These are phyloP conservation scores for Botrytis galanthina DNA, from an alignment of 2,329 filamentous ascomycete genomes.

Conservation along the genomic window DNA sequence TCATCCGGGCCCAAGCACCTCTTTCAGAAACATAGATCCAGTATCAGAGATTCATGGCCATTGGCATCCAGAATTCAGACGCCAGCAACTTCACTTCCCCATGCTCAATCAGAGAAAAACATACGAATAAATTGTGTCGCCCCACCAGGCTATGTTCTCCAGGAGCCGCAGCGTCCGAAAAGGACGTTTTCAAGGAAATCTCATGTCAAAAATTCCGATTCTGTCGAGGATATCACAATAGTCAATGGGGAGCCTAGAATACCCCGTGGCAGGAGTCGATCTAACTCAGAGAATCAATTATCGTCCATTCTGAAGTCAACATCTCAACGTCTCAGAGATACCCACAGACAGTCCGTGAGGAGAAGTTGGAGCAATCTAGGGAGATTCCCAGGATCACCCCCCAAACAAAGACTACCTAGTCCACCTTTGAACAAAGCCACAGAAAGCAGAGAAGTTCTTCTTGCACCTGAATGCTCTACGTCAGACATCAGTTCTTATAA, in stretches of 20 bases:
- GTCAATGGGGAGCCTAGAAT: slow-evolving; percentile 5
- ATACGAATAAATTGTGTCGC: slow-evolving; percentile 30
- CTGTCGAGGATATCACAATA: slow-evolving; percentile 11
- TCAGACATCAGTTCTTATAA: slow-evolving; percentile 27
- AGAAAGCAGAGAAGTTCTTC: slow-evolving; percentile 29
- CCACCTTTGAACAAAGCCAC: slow-evolving; percentile 24
- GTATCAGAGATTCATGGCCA: slow-evolving; percentile 36
- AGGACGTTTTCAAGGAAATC: slow-evolving; percentile 21
- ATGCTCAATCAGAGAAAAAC: slow-evolving; percentile 25
- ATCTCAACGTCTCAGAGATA: slow-evolving; percentile 20
- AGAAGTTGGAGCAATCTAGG: slow-evolving; percentile 15
- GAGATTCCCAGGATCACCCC: slow-evolving; percentile 24
- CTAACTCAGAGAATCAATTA: slow-evolving; percentile 14
- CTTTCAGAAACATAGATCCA: slow-evolving; percentile 27
- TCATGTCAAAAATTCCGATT: slow-evolving; percentile 12
- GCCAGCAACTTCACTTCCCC: slow-evolving; percentile 10
- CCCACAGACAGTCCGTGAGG: slow-evolving; percentile 3
- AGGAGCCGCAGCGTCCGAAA: slow-evolving; percentile 26
- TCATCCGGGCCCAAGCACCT: slow-evolving; percentile 21
- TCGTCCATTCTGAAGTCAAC: slow-evolving; percentile 21
- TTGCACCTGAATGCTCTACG: slow-evolving; percentile 21
- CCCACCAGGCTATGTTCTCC: slow-evolving; percentile 32
- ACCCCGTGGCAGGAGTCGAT: neutral
- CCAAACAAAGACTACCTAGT: slow-evolving; percentile 28
- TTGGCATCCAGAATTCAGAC: slow-evolving; percentile 27